These are phyloP conservation scores for Poteriospumella lacustris DNA, from an alignment of 108 stramenopile species.

Conservation along the genomic window DNA sequence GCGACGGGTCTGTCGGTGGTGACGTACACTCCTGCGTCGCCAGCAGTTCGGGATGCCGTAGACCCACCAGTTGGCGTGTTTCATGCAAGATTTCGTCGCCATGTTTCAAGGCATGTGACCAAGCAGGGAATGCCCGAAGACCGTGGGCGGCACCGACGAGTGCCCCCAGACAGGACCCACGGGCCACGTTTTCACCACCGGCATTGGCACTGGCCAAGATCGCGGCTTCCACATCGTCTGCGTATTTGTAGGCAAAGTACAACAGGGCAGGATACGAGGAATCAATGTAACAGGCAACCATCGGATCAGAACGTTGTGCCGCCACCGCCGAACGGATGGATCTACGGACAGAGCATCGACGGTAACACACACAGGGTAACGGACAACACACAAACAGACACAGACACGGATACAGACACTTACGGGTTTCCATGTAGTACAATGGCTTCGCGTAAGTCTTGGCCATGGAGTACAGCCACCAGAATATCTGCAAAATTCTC, in stretches of 20 bases:
- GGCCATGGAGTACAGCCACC: neutral
- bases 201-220: conserved; percentile 73
- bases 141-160: conserved; percentile 67
- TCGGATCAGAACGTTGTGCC: conserved; percentile 1
- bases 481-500: conserved; percentile 6
- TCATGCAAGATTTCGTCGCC: neutral
- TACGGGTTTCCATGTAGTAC: too few relatives aligned
- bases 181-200: conserved; percentile 82
- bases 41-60: too few relatives aligned
- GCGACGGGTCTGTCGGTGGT: too few relatives aligned
- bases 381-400: too few relatives aligned
- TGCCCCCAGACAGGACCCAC: conserved; percentile 70
- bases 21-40: too few relatives aligned
- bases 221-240: conserved; percentile 53
- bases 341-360: too few relatives aligned
- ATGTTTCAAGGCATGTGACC: neutral
- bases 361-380: too few relatives aligned
- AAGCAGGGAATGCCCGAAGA: neutral
- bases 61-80: neutral
- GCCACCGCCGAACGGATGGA: neutral
- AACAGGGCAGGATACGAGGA: conserved; percentile 60
- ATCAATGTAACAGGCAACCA: conserved; percentile 65
- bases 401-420: too few relatives aligned
- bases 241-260: conserved; percentile 68
- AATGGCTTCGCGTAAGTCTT: neutral